A percentile compares a stretch with the other conserved stretches of the same genome.
Evolutionary conservation across 202 grass and related monocot genomes (phyloP).

Genomic region (Setaria viridis): DNA sequence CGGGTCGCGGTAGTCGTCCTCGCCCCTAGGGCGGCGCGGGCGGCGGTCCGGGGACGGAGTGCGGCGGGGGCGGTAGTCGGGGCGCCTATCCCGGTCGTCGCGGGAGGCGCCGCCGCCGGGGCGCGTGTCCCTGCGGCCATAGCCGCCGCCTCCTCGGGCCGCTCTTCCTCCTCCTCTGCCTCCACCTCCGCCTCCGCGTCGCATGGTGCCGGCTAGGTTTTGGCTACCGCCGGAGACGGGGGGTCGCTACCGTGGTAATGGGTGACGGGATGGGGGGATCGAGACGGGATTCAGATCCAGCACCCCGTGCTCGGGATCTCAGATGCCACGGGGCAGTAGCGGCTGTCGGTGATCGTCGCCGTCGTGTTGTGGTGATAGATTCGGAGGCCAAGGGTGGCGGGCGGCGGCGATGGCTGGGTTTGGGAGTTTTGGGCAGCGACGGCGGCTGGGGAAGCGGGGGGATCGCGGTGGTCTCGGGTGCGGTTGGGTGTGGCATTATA

Average conservation of each 20-base stretch:
- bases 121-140: conserved; percentile 31
- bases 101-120: conserved; percentile 9
- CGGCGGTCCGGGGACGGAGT: conserved; percentile 31
- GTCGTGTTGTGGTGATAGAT: background rate
- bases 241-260: background rate
- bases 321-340: background rate
- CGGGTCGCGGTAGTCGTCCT: background rate
- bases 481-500: conserved; percentile 1
- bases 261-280: background rate
- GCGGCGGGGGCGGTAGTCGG: conserved; percentile 28
- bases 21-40: conserved; percentile 23
- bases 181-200: conserved; percentile 33
- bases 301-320: background rate
- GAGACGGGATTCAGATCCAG: conserved; percentile 38
- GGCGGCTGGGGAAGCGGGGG: conserved; percentile 9
- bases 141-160: background rate
- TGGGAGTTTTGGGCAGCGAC: conserved; percentile 29
- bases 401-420: background rate
- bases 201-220: conserved; percentile 37
- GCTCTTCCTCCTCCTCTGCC: background rate
- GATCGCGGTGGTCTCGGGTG: background rate
- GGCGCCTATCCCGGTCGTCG: conserved; percentile 27
- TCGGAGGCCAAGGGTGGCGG: background rate
- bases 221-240: background rate
- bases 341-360: background rate